Base-by-base conservation (phyloP, 129 eudicot genomes). In the Cynara cardunculus region DNA sequence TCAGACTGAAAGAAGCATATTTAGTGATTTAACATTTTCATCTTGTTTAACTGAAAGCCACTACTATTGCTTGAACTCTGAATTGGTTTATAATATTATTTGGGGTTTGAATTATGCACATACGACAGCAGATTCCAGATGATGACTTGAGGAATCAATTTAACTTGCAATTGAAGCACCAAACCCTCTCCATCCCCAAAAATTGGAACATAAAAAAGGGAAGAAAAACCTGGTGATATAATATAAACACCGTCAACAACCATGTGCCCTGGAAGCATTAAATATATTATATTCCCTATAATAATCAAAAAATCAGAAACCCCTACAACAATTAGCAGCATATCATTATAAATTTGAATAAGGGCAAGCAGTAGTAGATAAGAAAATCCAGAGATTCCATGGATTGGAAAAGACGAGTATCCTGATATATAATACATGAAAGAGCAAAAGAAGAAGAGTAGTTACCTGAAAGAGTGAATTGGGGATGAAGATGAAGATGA, bases 401-500 rank as follows among this genome's bases (percentile, higher is more conserved):
- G 64, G 11, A 39, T 8, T 39, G 41, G 28, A 70, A 49, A 35
- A 35, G 32, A 80, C 14, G 18, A 16, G 21, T 64, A 56, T 39
- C 49, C 0, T 1, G 18, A 46, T 46, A 46, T 46, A 56, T 56
- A 56, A 56, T 56, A 56, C 24, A 56, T 56, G 65, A 19, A 56
- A 46, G 59, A 72, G 14, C 31, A 25, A 5, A 12, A 25, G 9
- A 30, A 25, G 24, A 7, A 18, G 10, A 31, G 31, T 14, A 21
- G 49, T 69, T 62, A 78, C 73, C 78, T 46, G 81, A 41, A 80
- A 34, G n/a, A 24, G 79, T 1, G 61, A 64, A 67, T 76, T 25
- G 85, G 78, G 85, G 85, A 10, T 53, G 56, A 41, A 49, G 13
- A 67, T 37, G 25, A 3, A 32, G 44, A 64, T 12, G 2, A 69